Evolutionary conservation across 192 early-diverging fungal genomes (phyloP).

Genomic region (Thamnidium elegans): DNA sequence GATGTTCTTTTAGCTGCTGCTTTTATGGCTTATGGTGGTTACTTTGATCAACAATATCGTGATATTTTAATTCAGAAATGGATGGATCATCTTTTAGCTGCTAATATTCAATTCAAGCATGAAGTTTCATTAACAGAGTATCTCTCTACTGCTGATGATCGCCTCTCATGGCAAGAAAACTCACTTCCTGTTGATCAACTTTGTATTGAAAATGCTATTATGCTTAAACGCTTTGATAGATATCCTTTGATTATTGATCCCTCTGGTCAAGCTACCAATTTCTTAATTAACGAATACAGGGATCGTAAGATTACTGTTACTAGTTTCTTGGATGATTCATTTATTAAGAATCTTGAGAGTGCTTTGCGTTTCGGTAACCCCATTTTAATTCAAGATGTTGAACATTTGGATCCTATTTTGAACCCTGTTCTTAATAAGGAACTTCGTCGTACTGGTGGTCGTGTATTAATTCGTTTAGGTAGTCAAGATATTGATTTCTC

Average conservation of each 20-base stretch:
- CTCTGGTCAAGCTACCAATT: constrained; percentile 86
- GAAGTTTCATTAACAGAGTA: constrained; percentile 89
- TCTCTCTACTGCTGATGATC: constrained; percentile 88
- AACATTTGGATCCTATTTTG: constrained; percentile 95
- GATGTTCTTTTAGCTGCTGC: constrained; percentile 91
- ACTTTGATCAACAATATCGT: constrained; percentile 97
- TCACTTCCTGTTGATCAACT: constrained; percentile 86
- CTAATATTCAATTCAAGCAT: constrained; percentile 69
- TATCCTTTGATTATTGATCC: constrained; percentile 99
- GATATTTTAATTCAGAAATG: constrained; percentile 76
- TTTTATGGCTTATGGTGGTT: constrained; percentile 95
- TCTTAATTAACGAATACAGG: constrained; percentile 84
- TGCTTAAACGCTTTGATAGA: constrained; percentile 91
- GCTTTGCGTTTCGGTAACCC: constrained; percentile 98
- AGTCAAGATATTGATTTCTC: constrained; percentile 99
- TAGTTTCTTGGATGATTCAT: constrained; percentile 96
- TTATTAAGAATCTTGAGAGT: constrained; percentile 96
- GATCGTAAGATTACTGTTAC: constrained; percentile 88
- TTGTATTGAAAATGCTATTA: constrained; percentile 98
- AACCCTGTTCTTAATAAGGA: constrained; percentile 98
- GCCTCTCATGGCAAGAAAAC: constrained; percentile 84
- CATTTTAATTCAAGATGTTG: constrained; percentile 95
- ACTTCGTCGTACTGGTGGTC: constrained; percentile 92
- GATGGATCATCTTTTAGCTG: constrained; percentile 64
- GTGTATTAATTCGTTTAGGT: constrained; percentile 93